Evolutionary conservation across 306 rosid species (phyloP), one percentile per base, ranked within the genome.

Genomic region (Quercus agrifolia): DNA sequence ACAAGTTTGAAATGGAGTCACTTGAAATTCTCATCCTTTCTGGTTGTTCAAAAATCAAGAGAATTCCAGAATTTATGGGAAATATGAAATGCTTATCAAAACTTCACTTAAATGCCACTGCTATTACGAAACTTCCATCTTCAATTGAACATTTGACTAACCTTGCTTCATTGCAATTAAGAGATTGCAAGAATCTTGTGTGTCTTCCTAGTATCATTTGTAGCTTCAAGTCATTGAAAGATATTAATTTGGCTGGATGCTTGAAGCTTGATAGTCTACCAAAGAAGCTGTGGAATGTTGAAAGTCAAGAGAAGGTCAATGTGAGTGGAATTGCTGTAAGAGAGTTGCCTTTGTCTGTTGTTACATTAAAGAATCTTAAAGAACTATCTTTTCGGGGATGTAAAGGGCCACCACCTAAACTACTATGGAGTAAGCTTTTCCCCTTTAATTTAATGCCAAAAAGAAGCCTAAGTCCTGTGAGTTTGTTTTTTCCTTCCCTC

Each of bases 351-450:
- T 33, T 5, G 0, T 33, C 38, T 1, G 1, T 5, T 31, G 0
- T 33, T 33, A 33, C 38, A 5, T 33, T 33, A 33, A 5, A 33
- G 38, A 33, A 81, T 2, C 78, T 85, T 20, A 49, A 54, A 35
- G 8, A 12, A 30, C 21, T 85, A 6, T 81, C 79, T 56, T 49
- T 85, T 75, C n/a, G 62, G n/a, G 79, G 79, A 13, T 85, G 88
- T 54, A 78, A 66, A 64, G 83, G 72, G 15, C 19, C 73, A 11
- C 55, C 52, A 11, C 13, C 78, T 2, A 74, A 74, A 35, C 74
- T 80, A 35, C 70, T 82, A 21, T 66, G 9, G 49, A 15, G 5
- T 4, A 0, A 28, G 1, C 1, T 4, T 1, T 28, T 14, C 6
- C 4, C n/a, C 15, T 13, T 31, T 0, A 6, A 18, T 13, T 14